Percentiles rank a stretch among this genome's conserved stretches.
Conservation (phyloP, 495 filamentous ascomycete species). For the Darksidea phi region DNA sequence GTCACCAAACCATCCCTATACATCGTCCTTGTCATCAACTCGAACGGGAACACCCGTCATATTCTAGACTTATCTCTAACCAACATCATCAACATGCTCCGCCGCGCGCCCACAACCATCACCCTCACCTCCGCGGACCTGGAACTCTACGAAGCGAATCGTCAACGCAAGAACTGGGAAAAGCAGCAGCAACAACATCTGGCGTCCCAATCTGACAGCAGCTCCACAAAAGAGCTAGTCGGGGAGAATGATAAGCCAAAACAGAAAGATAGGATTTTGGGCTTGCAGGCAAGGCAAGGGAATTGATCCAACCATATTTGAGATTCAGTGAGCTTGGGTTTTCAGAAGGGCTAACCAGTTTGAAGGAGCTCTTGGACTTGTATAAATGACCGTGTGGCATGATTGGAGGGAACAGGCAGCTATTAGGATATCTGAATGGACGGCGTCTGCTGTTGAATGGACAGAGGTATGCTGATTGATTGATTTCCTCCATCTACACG, state of each 20-base stretch:
- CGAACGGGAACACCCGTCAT: too few relatives aligned
- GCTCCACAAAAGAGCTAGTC: background rate
- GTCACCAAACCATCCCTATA: too few relatives aligned
- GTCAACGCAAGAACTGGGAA: conserved; percentile 23
- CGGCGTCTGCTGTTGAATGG: too few relatives aligned
- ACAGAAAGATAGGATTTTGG: conserved; percentile 25
- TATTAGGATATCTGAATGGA: too few relatives aligned
- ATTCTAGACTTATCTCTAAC: background rate
- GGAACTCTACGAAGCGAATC: conserved; percentile 24
- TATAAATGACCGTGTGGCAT: too few relatives aligned
- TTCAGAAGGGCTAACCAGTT: too few relatives aligned
- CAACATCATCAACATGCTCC: conserved; percentile 24
- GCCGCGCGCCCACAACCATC: conserved; percentile 31
- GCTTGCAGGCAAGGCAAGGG: background rate
- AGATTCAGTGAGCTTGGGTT: too few relatives aligned
- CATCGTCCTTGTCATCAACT: too few relatives aligned
- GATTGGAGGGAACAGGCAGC: too few relatives aligned
- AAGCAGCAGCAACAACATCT: conserved; percentile 18
- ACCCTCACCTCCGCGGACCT: conserved; percentile 26
- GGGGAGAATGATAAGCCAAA: conserved; percentile 5
- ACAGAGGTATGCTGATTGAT: too few relatives aligned
- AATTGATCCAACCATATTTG: background rate
- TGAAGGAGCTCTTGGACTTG: too few relatives aligned
- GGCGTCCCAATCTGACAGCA: background rate
- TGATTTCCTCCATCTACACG: too few relatives aligned